Evolutionary conservation across 306 rosid species (phyloP), one percentile per base, ranked within the genome.

Genomic region (Pterocarpus santalinus): DNA sequence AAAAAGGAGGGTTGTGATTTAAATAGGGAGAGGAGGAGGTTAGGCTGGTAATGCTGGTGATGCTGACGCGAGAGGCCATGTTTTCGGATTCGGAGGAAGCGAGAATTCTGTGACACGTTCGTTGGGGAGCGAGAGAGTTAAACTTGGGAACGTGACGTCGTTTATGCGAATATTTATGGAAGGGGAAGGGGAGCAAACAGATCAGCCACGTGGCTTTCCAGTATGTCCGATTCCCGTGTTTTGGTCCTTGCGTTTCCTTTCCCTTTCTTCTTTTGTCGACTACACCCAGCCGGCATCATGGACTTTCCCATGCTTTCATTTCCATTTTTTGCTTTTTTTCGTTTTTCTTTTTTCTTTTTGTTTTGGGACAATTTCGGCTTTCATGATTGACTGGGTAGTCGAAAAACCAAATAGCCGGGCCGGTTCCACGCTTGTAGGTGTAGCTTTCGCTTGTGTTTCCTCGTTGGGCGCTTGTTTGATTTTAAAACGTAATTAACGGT

Each of bases 161-260:
- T 35, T 35, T 58, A 12, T 57, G 57, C 17, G 73, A 82, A 86
- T 82, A 70, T 89, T 90, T 87, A 92, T 81, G 81, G 83, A 65
- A 5, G 32, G 61, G 30, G 61, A 8, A 5, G 53, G 53, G 65
- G 83, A 49, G 16, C 77, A 43, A 77, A 79, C 87, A 84, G 90
- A 77, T 87, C 81, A 87, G 85, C 87, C 90, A 87, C 90, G 90
- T 87, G 90, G 83, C 80, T 80, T 83, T 83, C 87, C 89, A 83
- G 87, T 66, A 47, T 41, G 81, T 73, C 78, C 76, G 4, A 43
- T 53, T 80, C 72, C 5, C 10, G 17, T 51, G 36, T 70, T 28
- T 39, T 69, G 9, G 64, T 63, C 9, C 12, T 49, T 14, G 16
- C 39, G 4, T 47, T 7, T 30, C 13, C 35, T 41, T 39, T 52